A percentile compares a stretch with the other conserved stretches of the same genome.
Evolutionary conservation across 345 rosid species (phyloP).

Genomic region (Nephelium lappaceum): DNA sequence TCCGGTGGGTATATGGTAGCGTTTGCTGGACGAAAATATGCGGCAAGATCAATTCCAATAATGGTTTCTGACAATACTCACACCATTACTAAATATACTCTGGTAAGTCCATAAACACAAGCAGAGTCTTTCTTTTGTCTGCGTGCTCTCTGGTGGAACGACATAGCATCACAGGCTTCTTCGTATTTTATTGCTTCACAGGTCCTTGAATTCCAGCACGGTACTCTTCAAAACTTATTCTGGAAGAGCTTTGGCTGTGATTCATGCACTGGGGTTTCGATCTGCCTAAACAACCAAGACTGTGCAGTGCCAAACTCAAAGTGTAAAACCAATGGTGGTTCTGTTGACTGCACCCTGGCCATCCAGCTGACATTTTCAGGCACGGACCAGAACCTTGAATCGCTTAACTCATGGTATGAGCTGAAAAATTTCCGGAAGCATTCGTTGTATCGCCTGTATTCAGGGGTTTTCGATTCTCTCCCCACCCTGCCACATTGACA

Average conservation of each 20-base stretch:
- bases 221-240: conserved; percentile 68
- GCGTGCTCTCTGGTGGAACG: too few species aligned
- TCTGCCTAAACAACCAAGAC: conserved; percentile 62
- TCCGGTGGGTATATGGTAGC: conserved; percentile 89
- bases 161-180: too few species aligned
- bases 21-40: conserved; percentile 88
- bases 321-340: conserved; percentile 55
- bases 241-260: conserved; percentile 89
- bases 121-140: not conserved
- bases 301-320: conserved; percentile 67
- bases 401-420: conserved; percentile 89
- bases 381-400: conserved; percentile 71
- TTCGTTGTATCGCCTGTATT: conserved; percentile 64
- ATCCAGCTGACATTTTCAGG: conserved; percentile 86
- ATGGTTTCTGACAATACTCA: conserved; percentile 62
- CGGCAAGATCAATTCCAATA: conserved; percentile 82
- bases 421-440: conserved; percentile 62
- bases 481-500: conserved; percentile 12
- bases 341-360: conserved; percentile 49
- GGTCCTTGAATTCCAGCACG: conserved; percentile 85
- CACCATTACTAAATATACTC: conserved; percentile 80
- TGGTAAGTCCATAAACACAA: conserved; percentile 47
- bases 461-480: conserved; percentile 39
- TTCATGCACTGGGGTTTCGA: conserved; percentile 44
- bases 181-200: conserved; percentile 9